Evolutionary conservation across 306 rosid genomes (phyloP).

Genomic region (Quercus gilva): DNA sequence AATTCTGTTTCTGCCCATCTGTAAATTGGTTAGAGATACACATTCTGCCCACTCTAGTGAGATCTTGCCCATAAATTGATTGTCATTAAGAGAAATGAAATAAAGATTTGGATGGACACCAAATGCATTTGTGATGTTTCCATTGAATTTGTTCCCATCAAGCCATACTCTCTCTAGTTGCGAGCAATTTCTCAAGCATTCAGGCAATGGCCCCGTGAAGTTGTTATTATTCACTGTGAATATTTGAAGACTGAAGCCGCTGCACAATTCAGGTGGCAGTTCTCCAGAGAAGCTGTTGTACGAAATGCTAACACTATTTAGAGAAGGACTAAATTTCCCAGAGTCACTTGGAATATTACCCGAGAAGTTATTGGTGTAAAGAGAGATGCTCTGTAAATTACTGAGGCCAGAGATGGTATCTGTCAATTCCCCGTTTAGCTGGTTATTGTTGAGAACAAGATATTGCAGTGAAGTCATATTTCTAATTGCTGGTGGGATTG

Average conservation of each 20-base stretch:
- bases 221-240: conserved; percentile 40
- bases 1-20: conserved; percentile 44
- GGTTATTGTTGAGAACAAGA: conserved; percentile 44
- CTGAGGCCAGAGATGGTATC: conserved; percentile 30
- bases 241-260: conserved; percentile 5
- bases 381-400: conserved; percentile 31
- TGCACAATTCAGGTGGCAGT: conserved; percentile 57
- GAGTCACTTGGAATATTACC: conserved; percentile 53
- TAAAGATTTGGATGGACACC: conserved; percentile 32
- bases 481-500: conserved; percentile 54
- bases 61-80: conserved; percentile 52
- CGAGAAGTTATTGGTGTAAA: conserved; percentile 45
- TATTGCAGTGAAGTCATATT: conserved; percentile 32
- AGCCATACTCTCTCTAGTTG: conserved; percentile 41
- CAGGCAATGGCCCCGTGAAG: conserved; percentile 54
- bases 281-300: conserved; percentile 69
- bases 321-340: conserved; percentile 45
- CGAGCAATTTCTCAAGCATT: conserved; percentile 54
- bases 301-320: conserved; percentile 38
- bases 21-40: conserved; percentile 33
- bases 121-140: conserved; percentile 51
- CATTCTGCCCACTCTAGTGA: conserved; percentile 57
- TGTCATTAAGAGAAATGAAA: conserved; percentile 28
- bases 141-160: conserved; percentile 50
- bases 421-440: conserved; percentile 50